A percentile compares a stretch with the other conserved stretches of the same genome.
Evolutionary conservation across 495 filamentous ascomycete species (phyloP).

Genomic region (Lasiosphaeria miniovina): DNA sequence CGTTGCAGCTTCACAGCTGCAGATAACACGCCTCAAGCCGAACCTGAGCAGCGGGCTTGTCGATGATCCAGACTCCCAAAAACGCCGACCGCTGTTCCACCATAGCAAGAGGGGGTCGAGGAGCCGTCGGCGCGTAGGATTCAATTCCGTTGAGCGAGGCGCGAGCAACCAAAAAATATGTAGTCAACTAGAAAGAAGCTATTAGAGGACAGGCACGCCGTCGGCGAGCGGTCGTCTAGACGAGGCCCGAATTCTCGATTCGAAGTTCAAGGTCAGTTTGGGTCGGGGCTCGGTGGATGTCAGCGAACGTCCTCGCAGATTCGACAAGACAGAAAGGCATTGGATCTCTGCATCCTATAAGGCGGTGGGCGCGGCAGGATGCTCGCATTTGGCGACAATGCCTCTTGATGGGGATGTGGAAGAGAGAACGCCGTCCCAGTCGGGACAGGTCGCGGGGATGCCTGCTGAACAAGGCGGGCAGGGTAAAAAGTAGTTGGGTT

Average conservation of each 20-base stretch:
- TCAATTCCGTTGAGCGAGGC: not conserved
- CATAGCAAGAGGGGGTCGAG: slow-evolving; percentile 2
- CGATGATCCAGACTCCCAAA: slow-evolving; percentile 7
- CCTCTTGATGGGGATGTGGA: not conserved
- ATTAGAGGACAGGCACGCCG: not conserved
- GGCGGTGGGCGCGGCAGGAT: not conserved
- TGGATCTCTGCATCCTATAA: slow-evolving; percentile 9
- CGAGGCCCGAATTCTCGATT: not conserved
- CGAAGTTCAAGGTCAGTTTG: not conserved
- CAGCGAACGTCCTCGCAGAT: slow-evolving; percentile 3
- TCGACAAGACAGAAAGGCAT: slow-evolving; percentile 3
- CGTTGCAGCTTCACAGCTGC: too few relatives aligned
- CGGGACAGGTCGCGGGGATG: too few relatives aligned
- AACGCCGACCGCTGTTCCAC: slow-evolving; percentile 3
- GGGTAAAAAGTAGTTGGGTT: too few relatives aligned
- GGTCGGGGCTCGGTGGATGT: not conserved
- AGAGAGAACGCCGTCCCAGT: not conserved
- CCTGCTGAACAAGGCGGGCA: too few relatives aligned
- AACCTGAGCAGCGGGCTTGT: slow-evolving; percentile 1
- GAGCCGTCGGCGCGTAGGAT: slow-evolving; percentile 1
- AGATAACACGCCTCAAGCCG: not conserved
- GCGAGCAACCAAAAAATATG: not conserved
- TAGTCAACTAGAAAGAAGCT: too few relatives aligned
- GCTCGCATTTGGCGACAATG: not conserved
- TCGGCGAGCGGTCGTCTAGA: not conserved